Percentiles rank a stretch among this genome's conserved stretches.
Evolutionary conservation across 768 basidiomycete genomes (phyloP).

Genomic region (Neoboletus subvelutipes): DNA sequence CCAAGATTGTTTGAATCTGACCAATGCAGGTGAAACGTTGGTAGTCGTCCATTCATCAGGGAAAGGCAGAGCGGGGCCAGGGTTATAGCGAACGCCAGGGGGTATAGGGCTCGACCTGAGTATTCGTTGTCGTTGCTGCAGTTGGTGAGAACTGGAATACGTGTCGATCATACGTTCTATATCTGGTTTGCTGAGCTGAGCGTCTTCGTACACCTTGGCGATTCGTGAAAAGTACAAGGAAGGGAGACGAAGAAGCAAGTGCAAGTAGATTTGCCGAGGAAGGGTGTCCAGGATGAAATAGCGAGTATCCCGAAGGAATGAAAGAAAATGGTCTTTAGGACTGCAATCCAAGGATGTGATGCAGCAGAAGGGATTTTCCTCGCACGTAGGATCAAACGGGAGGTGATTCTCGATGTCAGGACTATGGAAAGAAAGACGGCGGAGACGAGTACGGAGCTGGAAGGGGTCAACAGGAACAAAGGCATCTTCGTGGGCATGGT

Average conservation of each 20-base stretch:
- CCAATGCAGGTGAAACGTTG: slow-evolving; percentile 59
- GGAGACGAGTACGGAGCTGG: slow-evolving; percentile 29
- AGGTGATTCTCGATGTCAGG: slow-evolving; percentile 21
- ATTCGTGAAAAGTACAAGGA: slow-evolving; percentile 80
- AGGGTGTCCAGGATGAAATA: slow-evolving; percentile 37
- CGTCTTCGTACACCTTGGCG: slow-evolving; percentile 71
- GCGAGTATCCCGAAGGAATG: slow-evolving; percentile 19
- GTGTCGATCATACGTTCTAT: slow-evolving; percentile 51
- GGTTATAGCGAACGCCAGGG: slow-evolving; percentile 24
- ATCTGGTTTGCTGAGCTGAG: slow-evolving; percentile 74
- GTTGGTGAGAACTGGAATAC: slow-evolving; percentile 24
- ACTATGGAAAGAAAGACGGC: slow-evolving; percentile 21
- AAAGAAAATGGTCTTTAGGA: slow-evolving; percentile 13
- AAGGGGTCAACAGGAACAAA: slow-evolving; percentile 61
- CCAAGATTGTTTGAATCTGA: slow-evolving; percentile 66
- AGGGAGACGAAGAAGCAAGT: slow-evolving; percentile 64
- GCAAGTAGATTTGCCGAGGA: slow-evolving; percentile 45
- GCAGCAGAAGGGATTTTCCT: slow-evolving; percentile 24
- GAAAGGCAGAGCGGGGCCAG: slow-evolving; percentile 37
- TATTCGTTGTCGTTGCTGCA: slow-evolving; percentile 14
- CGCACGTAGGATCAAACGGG: slow-evolving; percentile 23
- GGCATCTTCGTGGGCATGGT: slow-evolving; percentile 51
- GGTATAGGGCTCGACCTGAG: slow-evolving; percentile 29
- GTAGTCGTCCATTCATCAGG: slow-evolving; percentile 52
- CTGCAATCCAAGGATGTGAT: slow-evolving; percentile 17